Evolutionary conservation across 139 green algal genomes (phyloP).

Genomic region (Astrephomene gubernaculifera): DNA sequence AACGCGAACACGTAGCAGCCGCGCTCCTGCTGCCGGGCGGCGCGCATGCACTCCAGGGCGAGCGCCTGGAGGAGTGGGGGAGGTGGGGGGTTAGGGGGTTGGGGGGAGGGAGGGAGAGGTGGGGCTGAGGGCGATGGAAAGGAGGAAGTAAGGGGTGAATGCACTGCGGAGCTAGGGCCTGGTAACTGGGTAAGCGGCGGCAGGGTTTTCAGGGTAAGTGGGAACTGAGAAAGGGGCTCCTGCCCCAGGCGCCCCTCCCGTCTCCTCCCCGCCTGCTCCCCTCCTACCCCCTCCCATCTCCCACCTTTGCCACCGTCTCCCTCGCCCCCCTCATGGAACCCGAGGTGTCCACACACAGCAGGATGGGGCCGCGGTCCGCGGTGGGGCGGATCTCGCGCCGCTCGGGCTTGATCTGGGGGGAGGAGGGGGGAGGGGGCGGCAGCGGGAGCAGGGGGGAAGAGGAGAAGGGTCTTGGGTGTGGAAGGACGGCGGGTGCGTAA

Average conservation of each 20-base stretch:
- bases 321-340: constrained; percentile 66
- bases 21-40: constrained; percentile 78
- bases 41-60: constrained; percentile 74
- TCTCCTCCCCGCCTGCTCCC: background rate
- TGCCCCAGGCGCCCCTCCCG: background rate
- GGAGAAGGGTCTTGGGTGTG: too few relatives aligned
- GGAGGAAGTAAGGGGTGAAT: background rate
- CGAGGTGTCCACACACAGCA: constrained; percentile 93
- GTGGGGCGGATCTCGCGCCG: constrained; percentile 84
- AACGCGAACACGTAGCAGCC: constrained; percentile 93
- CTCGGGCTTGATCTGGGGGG: constrained; percentile 76
- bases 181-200: too few relatives aligned
- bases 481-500: too few relatives aligned
- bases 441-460: too few relatives aligned
- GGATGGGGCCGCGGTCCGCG: constrained; percentile 86
- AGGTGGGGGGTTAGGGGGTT: background rate
- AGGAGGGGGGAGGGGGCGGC: too few relatives aligned
- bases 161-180: too few relatives aligned
- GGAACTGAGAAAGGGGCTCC: too few relatives aligned
- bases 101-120: background rate
- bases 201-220: too few relatives aligned
- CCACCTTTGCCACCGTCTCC: constrained; percentile 89
- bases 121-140: background rate
- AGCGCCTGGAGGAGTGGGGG: constrained; percentile 22
- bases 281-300: background rate